Base-by-base conservation (phyloP, 179 eudicot species). In the Nepenthes alata region DNA sequence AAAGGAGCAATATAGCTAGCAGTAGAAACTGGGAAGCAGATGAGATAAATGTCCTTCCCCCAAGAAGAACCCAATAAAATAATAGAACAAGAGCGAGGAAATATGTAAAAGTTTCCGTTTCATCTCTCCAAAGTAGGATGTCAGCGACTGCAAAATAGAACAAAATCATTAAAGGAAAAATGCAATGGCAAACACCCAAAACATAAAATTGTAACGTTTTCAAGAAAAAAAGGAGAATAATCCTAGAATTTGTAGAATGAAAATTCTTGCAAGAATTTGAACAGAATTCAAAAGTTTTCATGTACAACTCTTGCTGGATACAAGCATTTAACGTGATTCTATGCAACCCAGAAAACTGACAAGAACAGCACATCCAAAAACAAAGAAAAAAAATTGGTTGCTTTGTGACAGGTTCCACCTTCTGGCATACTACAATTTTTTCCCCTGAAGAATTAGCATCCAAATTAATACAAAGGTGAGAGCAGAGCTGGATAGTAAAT, bases 91-190 rank as follows among this genome's bases (percentile, higher is more conserved):
- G 67, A 61, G 64, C 74, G 60, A 81, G 75, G 63, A 91, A 91
- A 74, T 70, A 86, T 37, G 79, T 54, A 76, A 89, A 91, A 25
- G 91, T 78, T 68, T 77, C 85, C 89, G 69, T 86, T 79, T 91
- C 96, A 67, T 91, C 88, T 73, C 91, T 84, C 98, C 98, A 91
- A 37, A 91, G 79, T 68, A 91, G 75, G 65, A 91, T 71, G 62
- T 91, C 91, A 63, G 96, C 91, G 78, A 88, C 98, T 91, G 89
- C 81, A 84, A 51, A 7, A 72, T 13, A 52, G 55, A 12, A 12
- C 25, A 52, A 52, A n/a, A 14, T 11, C 14, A 25, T 25, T 25
- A 11, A 14, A 14, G 15, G 6, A n/a, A 52, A 5, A 52, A 14
- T 11, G 10, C 10, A 9, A n/a, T 4, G 55, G 6, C 6, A 52